Base-by-base conservation (phyloP, 192 early-diverging fungal genomes). In the Mycoemilia scoparia region DNA sequence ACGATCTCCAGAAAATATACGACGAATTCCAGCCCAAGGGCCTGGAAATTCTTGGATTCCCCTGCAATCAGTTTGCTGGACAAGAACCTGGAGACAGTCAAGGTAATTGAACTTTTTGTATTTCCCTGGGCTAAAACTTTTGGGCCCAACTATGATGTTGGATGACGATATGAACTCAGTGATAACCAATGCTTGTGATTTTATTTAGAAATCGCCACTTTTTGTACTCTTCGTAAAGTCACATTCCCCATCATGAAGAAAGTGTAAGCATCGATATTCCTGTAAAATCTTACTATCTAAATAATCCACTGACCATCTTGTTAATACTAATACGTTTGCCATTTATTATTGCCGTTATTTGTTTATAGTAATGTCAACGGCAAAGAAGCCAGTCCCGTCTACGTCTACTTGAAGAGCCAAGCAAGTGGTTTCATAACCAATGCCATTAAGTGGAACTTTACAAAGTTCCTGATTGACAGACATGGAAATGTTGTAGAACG, bases 351-450 rank as follows among this genome's bases (percentile, higher is more conserved):
- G n/a, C n/a, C n/a, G n/a, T n/a, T n/a, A n/a, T n/a, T n/a, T n/a
- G n/a, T n/a, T n/a, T n/a, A n/a, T n/a, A n/a, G n/a, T n/a, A n/a
- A 90, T 39, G 87, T 86, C 17, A 84, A 82, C 35, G 81, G 79
- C 10, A 51, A 70, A 1, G 45, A 79, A 4, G 75, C 70, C 43
- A 51, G 64, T 36, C 57, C 66, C 11, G 56, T 86, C n/a, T 84
- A 54, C 53, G 47, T 47, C 25, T 77, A 58, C 38, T 39, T 82
- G 33, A 80, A 78, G 62, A 30, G 38, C 1, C 51, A 54, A 14
- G 59, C 68, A 52, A 44, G 63, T 18, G 66, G 65, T 3, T 10
- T 73, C 18, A 14, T 71, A 35, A 70, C 65, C 15, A 56, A 75
- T 38, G 35, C 45, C 33, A 54, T 85, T 59, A 83, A 79, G 64